Evolutionary conservation across 352 stramenopile species (phyloP).

Genomic region (Globisporangium parvum): DNA sequence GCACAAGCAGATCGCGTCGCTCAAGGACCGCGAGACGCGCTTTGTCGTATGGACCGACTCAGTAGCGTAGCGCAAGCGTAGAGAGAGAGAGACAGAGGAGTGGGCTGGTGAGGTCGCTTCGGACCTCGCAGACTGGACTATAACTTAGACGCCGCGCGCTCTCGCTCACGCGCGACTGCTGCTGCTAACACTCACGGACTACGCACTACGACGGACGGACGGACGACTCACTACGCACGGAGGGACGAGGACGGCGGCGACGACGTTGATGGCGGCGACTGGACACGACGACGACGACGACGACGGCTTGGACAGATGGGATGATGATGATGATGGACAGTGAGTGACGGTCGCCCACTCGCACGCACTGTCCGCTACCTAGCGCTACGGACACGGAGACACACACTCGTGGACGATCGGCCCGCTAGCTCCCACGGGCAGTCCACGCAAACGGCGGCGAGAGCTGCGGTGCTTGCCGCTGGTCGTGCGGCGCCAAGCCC

Average conservation of each 20-base stretch:
- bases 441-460: slow-evolving; percentile 15
- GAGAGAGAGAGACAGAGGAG: not conserved
- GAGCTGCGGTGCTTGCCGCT: not conserved
- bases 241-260: not conserved
- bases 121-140: slow-evolving; percentile 33
- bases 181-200: slow-evolving; percentile 5
- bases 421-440: slow-evolving; percentile 2
- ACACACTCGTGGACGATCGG: not conserved
- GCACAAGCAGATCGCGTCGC: slow-evolving; percentile 24
- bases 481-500: slow-evolving; percentile 13
- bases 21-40: slow-evolving; percentile 39
- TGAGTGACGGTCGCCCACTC: not conserved
- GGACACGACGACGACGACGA: not conserved
- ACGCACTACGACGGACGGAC: slow-evolving; percentile 6
- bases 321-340: not conserved
- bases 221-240: slow-evolving; percentile 4
- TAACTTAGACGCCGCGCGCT: slow-evolving; percentile 6
- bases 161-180: not conserved
- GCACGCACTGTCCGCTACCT: not conserved
- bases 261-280: not conserved
- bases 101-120: no score
- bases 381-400: not conserved
- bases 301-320: not conserved
- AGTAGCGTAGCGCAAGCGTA: no score
- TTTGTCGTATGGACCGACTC: slow-evolving; percentile 37